phyloP scores from a whole-genome alignment of 371 early-diverging fungal species.

The Lichtheimia ramosa region DNA sequence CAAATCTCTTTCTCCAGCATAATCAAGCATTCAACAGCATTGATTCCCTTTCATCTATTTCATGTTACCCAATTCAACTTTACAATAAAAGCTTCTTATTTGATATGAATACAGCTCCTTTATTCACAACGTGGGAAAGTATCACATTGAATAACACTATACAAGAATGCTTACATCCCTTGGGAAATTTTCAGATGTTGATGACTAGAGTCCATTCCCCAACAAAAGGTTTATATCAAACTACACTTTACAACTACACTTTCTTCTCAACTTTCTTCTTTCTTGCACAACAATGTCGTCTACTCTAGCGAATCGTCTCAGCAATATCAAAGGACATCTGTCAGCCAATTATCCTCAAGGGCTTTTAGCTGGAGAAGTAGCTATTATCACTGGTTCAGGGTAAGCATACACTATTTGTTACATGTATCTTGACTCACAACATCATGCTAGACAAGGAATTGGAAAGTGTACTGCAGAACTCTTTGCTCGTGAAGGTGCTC shows the following conservation, averaged over 20 bases:
- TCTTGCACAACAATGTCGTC: conserved; percentile 22
- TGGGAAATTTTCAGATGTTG: too few species aligned
- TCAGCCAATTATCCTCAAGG: conserved; percentile 56
- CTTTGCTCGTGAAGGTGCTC: conserved; percentile 80
- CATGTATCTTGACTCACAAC: not conserved
- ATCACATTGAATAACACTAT: too few species aligned
- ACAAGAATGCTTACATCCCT: too few species aligned
- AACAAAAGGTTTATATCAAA: too few species aligned
- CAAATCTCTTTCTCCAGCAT: too few species aligned
- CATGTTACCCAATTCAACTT: too few species aligned
- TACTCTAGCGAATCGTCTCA: conserved; percentile 42
- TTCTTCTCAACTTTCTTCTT: conserved; percentile 7
- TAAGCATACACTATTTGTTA: conserved; percentile 21
- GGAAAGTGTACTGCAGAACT: conserved; percentile 73
- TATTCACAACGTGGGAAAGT: too few species aligned
- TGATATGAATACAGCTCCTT: too few species aligned
- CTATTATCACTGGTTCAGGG: conserved; percentile 82
- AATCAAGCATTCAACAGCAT: too few species aligned
- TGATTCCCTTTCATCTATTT: too few species aligned
- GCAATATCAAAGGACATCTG: conserved; percentile 47
- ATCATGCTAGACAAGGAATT: conserved; percentile 67
- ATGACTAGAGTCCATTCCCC: too few species aligned
- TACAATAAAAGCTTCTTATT: too few species aligned
- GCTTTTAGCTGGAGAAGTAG: conserved; percentile 71
- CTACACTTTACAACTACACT: not conserved